Base-by-base conservation (phyloP, 164 flowering plant species). In the Chimonanthus praecox region DNA sequence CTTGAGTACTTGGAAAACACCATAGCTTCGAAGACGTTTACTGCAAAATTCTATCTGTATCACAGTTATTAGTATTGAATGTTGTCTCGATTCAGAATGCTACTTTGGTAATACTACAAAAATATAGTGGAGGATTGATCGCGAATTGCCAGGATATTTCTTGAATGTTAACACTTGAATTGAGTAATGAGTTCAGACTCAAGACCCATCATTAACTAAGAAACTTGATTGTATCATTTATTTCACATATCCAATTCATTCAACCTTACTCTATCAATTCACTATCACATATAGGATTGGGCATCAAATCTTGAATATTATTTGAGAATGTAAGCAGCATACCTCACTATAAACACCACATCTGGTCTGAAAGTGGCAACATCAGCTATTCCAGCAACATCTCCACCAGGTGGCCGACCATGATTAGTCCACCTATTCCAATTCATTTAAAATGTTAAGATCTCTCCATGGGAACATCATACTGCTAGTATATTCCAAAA, bases 331-430 rank as follows among this genome's bases (percentile, higher is more conserved):
- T 49, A 43, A 51, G 73, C 64, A 64, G 69, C 77, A 48, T 72
- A 92, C 98, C 96, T 92, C 70, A 91, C 83, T 48, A 83, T 86
- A 70, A 87, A 91, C 45, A 91, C 81, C 3, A 88, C 86, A 68
- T 88, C 89, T 78, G 85, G 72, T 87, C 82, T 87, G 15, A 88
- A 68, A 20, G 73, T 77, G 20, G 76, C 85, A 65, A 83, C 88
- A 83, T 86, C 92, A 47, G 88, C 92, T 73, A 93, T 85, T 71
- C 83, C 91, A 67, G 93, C 92, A 77, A 89, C 91, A 82, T 88
- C 67, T 74, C 88, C 97, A 58, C 94, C 94, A 0, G 94, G 86
- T 43, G 98, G 98, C 18, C 78, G 83, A 10, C 94, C 88, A 76
- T 91, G 97, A 78, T 86, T 80, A 61, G 77, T 71, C 98, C 97